These are phyloP conservation scores for Microdochium trichocladiopsis DNA, from an alignment of 2,329 filamentous ascomycete species.

Conservation along the genomic window DNA sequence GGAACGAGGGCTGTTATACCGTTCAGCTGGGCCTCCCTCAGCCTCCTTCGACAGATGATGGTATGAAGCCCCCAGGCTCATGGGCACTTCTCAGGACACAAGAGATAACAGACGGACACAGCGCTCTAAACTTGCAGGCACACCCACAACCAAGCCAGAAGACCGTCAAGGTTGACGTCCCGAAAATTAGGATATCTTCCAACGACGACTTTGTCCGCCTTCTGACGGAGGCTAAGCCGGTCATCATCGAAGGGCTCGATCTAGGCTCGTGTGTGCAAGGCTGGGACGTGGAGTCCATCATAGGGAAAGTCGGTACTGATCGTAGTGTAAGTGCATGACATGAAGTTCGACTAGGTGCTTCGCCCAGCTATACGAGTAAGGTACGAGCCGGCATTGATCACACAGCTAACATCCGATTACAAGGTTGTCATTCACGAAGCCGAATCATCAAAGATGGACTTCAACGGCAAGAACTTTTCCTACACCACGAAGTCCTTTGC, in stretches of 20 bases:
- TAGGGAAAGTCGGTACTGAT: constrained; percentile 50
- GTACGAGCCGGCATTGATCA: no score
- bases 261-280: constrained; percentile 59
- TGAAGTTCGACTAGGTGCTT: constrained; percentile 2
- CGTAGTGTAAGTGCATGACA: constrained; percentile 43
- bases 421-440: constrained; percentile 71
- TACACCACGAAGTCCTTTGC: constrained; percentile 65
- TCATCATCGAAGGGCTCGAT: constrained; percentile 57
- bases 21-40: not conserved
- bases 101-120: not conserved
- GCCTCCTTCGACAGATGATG: constrained; percentile 1
- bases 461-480: constrained; percentile 74
- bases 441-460: constrained; percentile 62
- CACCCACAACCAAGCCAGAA: constrained; percentile 34
- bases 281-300: constrained; percentile 67
- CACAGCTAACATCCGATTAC: no score
- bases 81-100: not conserved
- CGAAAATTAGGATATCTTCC: constrained; percentile 43
- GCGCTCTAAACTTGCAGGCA: not conserved
- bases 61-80: not conserved
- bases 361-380: no score
- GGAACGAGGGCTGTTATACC: constrained; percentile 52
- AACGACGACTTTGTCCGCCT: constrained; percentile 52
- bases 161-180: constrained; percentile 30
- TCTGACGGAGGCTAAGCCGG: constrained; percentile 49